Evolutionary conservation across 176 grass and related monocot genomes (phyloP).

Genomic region (Urochloa ruziziensis): DNA sequence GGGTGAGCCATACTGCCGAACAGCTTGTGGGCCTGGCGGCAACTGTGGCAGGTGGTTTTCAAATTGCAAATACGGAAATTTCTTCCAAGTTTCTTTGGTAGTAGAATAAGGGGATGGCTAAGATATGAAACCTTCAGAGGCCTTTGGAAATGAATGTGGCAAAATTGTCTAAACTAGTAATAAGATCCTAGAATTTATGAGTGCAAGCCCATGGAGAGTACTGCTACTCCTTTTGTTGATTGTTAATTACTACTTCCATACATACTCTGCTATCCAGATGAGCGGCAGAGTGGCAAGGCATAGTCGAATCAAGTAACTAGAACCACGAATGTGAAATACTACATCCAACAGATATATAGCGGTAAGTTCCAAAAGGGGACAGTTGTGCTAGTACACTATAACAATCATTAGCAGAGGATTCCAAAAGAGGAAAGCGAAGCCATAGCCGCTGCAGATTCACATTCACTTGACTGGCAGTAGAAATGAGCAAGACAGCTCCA

Average conservation of each 20-base stretch:
- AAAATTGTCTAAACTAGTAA: neutral
- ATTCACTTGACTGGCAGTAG: too few species aligned
- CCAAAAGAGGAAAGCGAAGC: too few species aligned
- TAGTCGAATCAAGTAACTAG: neutral
- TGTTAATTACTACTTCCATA: neutral
- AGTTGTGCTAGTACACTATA: too few species aligned
- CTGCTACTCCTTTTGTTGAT: neutral
- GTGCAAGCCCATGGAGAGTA: neutral
- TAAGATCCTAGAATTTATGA: neutral
- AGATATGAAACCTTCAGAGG: neutral
- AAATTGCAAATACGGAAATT: neutral
- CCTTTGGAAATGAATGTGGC: neutral
- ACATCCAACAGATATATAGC: too few species aligned
- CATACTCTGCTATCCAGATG: neutral
- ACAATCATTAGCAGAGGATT: too few species aligned
- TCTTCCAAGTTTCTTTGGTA: too few species aligned
- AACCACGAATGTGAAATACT: neutral
- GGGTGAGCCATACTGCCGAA: constrained; percentile 29
- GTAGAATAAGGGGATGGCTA: neutral
- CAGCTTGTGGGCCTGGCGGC: neutral
- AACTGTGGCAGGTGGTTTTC: neutral
- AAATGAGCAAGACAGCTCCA: neutral
- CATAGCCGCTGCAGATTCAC: too few species aligned
- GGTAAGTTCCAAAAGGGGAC: too few species aligned
- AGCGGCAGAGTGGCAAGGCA: neutral